Percentiles rank a stretch among this genome's conserved stretches.
Conservation (phyloP, 257 asterid species). For the Przewalskia tangutica region DNA sequence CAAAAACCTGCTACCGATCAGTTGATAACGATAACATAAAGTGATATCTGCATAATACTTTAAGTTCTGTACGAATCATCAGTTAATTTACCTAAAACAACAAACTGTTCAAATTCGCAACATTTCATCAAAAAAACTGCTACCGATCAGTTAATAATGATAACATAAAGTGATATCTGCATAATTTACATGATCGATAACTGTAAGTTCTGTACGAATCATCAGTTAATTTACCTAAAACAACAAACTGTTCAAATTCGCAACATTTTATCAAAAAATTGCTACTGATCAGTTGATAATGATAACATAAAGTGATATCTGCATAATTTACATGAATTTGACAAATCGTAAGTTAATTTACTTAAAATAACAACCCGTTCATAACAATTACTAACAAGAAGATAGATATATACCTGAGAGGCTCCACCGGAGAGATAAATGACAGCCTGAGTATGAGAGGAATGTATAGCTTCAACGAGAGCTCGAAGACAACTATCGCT, state of each 20-base stretch:
- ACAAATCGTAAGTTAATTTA: background rate
- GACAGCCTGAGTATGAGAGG: conserved; percentile 63
- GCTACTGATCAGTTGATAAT: background rate
- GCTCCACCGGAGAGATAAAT: conserved; percentile 89
- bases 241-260: background rate
- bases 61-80: too few relatives aligned
- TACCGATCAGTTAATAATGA: too few relatives aligned
- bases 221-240: too few relatives aligned
- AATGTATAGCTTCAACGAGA: conserved; percentile 64
- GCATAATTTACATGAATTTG: background rate
- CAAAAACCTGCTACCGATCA: background rate
- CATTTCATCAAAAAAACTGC: background rate
- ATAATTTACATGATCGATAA: too few relatives aligned
- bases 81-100: background rate
- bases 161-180: too few relatives aligned
- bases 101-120: background rate
- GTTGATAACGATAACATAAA: too few relatives aligned
- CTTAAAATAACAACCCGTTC: background rate
- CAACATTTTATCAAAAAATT: background rate
- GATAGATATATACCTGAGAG: conserved; percentile 76
- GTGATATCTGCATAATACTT: too few relatives aligned
- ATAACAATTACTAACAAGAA: background rate
- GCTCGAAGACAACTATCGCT: conserved; percentile 65
- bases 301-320: background rate
- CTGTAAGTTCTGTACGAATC: too few relatives aligned